Evolutionary conservation across 495 filamentous ascomycete species (phyloP).

Genomic region (Hapsidospora chrysogenum): DNA sequence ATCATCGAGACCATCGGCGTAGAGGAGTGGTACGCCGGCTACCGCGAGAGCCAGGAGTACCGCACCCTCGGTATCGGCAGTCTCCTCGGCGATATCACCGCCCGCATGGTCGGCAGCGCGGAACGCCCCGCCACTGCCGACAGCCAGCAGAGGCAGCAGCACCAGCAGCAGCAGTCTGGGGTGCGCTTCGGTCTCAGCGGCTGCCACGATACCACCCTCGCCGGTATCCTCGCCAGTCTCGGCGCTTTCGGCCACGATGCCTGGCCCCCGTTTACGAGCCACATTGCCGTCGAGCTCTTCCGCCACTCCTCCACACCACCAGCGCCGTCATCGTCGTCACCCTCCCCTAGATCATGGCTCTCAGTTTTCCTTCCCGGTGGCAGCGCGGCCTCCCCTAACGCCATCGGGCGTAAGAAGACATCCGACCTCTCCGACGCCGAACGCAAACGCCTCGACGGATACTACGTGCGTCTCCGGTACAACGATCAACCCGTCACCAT

Average conservation of each 20-base stretch:
- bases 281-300: conserved; percentile 85
- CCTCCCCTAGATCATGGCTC: conserved; percentile 23
- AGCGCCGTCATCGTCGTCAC: background rate
- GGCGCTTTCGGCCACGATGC: conserved; percentile 55
- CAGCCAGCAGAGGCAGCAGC: conserved; percentile 31
- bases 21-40: conserved; percentile 91
- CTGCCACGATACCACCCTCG: conserved; percentile 91
- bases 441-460: conserved; percentile 39
- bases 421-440: conserved; percentile 31
- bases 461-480: conserved; percentile 90
- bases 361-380: conserved; percentile 21
- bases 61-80: conserved; percentile 71
- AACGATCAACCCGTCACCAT: conserved; percentile 71
- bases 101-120: conserved; percentile 60
- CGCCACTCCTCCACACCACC: conserved; percentile 18
- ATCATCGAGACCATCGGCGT: conserved; percentile 66
- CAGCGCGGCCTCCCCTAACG: conserved; percentile 10
- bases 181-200: conserved; percentile 50
- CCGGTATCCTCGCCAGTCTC: conserved; percentile 56
- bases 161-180: background rate
- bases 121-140: conserved; percentile 26
- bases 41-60: conserved; percentile 69
- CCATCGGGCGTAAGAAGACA: conserved; percentile 34
- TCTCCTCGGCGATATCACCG: conserved; percentile 69
- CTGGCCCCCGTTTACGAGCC: conserved; percentile 89